A percentile compares a stretch with the other conserved stretches of the same genome.
Conservation (phyloP, 108 stramenopile genomes). For the Cyclotella kingstonii region DNA sequence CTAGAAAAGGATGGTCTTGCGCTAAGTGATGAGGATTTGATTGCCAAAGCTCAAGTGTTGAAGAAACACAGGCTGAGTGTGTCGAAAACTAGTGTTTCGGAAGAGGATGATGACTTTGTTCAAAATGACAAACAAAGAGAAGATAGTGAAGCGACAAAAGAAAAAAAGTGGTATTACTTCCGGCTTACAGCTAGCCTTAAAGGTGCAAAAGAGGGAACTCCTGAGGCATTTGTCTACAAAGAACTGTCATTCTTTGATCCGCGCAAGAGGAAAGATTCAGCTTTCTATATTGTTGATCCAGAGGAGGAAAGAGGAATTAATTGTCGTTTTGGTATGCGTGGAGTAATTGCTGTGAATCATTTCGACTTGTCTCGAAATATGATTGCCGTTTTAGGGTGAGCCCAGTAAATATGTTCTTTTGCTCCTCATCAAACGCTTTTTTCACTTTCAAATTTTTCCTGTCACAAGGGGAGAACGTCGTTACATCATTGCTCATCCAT, state of each 20-base stretch:
- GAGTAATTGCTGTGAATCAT: constrained; percentile 82
- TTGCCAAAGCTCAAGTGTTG: constrained; percentile 6
- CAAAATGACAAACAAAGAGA: constrained; percentile 20
- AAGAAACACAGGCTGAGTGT: constrained; percentile 25
- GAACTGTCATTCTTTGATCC: constrained; percentile 59
- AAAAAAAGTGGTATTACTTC: constrained; percentile 69
- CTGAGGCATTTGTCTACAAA: constrained; percentile 43
- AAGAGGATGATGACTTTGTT: constrained; percentile 6
- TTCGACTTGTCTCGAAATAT: constrained; percentile 87
- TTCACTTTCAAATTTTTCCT: neutral
- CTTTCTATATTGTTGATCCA: constrained; percentile 73
- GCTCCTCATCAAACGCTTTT: neutral
- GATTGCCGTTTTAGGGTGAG: constrained; percentile 54
- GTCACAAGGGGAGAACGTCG: constrained; percentile 47
- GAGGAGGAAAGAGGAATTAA: constrained; percentile 71
- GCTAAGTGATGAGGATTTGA: constrained; percentile 18
- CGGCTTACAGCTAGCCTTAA: constrained; percentile 40
- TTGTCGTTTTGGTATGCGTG: constrained; percentile 77
- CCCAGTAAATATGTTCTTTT: neutral
- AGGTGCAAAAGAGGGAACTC: constrained; percentile 12
- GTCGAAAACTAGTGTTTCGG: neutral
- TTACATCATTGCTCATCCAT: constrained; percentile 71
- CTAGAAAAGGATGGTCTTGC: constrained; percentile 29
- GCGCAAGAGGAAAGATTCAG: constrained; percentile 24
- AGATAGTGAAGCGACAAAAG: constrained; percentile 29